These are phyloP conservation scores for Fusarium zealandicum DNA, from an alignment of 2,329 filamentous ascomycete genomes.

Conservation along the genomic window DNA sequence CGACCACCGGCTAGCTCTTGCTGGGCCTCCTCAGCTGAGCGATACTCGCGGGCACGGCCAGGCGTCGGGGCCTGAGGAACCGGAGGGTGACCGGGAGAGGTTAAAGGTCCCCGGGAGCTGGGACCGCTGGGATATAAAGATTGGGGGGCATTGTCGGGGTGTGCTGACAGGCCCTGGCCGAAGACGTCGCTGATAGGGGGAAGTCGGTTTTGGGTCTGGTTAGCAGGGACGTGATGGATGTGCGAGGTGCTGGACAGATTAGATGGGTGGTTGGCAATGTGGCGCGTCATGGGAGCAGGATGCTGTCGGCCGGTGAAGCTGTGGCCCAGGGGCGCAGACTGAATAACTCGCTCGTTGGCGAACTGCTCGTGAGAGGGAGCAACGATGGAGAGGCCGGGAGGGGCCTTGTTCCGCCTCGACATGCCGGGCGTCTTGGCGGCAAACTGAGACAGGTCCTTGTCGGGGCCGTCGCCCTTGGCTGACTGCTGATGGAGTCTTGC, in stretches of 20 bases:
- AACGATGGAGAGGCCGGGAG: conserved; percentile 92
- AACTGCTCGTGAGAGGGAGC: conserved; percentile 92
- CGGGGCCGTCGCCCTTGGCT: conserved; percentile 75
- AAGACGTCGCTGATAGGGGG: conserved; percentile 97
- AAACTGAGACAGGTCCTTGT: conserved; percentile 62
- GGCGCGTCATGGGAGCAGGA: conserved; percentile 76
- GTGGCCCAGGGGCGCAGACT: conserved; percentile 93
- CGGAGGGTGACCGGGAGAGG: conserved; percentile 78
- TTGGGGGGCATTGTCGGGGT: conserved; percentile 60
- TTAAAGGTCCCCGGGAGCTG: conserved; percentile 71
- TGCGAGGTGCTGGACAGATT: conserved; percentile 85
- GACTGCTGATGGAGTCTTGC: conserved; percentile 86
- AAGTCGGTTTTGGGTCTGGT: conserved; percentile 88
- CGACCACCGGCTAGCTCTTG: conserved; percentile 89
- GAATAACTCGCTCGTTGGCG: conserved; percentile 91
- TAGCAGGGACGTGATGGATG: conserved; percentile 87
- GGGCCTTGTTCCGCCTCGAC: conserved; percentile 78
- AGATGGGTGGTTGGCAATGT: conserved; percentile 81
- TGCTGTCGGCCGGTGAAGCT: conserved; percentile 93
- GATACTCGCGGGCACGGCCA: conserved; percentile 81
- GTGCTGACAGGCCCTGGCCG: conserved; percentile 74
- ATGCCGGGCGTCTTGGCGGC: conserved; percentile 76
- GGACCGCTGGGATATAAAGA: conserved; percentile 67
- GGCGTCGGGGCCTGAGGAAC: conserved; percentile 60
- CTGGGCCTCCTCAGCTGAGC: conserved; percentile 94